These are phyloP conservation scores for Iris pallida DNA, from an alignment of 116 monocot species.

Conservation along the genomic window DNA sequence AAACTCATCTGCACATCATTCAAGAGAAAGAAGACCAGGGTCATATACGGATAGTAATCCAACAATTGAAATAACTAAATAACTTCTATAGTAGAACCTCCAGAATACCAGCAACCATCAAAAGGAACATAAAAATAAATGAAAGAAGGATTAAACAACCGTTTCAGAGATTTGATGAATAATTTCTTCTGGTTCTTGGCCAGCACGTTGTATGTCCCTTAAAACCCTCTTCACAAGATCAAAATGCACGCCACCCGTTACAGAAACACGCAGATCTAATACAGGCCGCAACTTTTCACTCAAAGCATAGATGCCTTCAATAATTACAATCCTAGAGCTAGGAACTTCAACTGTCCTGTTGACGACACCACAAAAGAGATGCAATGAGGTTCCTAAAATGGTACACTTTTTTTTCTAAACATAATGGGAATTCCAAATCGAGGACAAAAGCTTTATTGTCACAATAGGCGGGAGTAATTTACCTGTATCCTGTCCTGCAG, in stretches of 20 bases:
- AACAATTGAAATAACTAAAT: too few species aligned
- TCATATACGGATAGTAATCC: too few species aligned
- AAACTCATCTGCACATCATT: too few species aligned
- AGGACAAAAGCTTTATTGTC: not conserved
- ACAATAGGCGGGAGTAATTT: not conserved
- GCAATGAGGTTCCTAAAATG: constrained; percentile 1
- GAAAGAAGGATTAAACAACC: constrained; percentile 28
- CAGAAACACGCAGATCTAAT: constrained; percentile 96
- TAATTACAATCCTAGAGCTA: constrained; percentile 81
- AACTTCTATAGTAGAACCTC: not conserved
- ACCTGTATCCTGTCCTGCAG: constrained; percentile 81
- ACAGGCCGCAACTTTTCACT: constrained; percentile 81
- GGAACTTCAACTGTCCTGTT: constrained; percentile 91
- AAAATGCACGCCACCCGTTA: constrained; percentile 98
- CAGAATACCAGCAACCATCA: not conserved
- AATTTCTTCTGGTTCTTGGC: constrained; percentile 99
- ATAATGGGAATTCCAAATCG: not conserved
- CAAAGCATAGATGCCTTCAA: constrained; percentile 97
- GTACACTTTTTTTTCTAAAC: not conserved
- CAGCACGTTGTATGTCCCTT: constrained; percentile 97
- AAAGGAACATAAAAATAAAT: constrained; percentile 2
- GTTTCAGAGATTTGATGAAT: constrained; percentile 99
- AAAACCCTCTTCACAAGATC: constrained; percentile 99
- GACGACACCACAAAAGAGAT: constrained; percentile 10
- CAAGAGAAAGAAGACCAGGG: too few species aligned